Base-by-base conservation (phyloP, 257 asterid species). In the Fraxinus quadrangulata region DNA sequence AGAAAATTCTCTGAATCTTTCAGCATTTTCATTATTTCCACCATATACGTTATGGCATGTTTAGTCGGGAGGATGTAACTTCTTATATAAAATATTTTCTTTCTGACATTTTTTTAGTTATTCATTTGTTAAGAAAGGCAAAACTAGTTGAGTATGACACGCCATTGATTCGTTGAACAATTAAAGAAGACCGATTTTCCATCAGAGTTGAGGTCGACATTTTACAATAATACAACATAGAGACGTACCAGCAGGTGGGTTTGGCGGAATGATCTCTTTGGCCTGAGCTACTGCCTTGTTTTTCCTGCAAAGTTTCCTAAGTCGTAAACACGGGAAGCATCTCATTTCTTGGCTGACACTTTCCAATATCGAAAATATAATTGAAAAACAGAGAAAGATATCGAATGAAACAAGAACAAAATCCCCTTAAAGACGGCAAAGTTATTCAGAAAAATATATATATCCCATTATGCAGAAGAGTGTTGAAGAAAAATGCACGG, bases 271-370 rank as follows among this genome's bases (percentile, higher is more conserved):
- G 70, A 78, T 56, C 67, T 75, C 78, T 70, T 67, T 84, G 67
- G 89, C 85, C 76, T 72, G 92, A 82, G 96, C 93, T 2, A 81
- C 77, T 81, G 78, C 16, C 16, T 83, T 82, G 7, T 81, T 76
- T n/a, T 78, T 73, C 21, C 71, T 49, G 77, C 59, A 51, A 12
- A 75, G 75, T 30, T 86, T 76, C 67, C 77, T 88, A n/a, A 71
- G 79, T 73, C 76, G 75, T 75, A 94, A 94, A 92, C 97, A 94
- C 37, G 97, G 96, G 89, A 94, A 85, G 90, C 98, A 94, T 79
- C 77, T 89, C 92, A 89, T 87, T 79, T 84, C 84, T 80, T 78
- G 82, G 19, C 34, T 77, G 82, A 16, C 14, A 5, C 1, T 63
- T 26, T 23, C 36, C 5, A 72, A 6, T 30, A 28, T 69, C 3